phyloP scores from a whole-genome alignment of 2,329 filamentous ascomycete genomes.

The Exserohilum turcica region DNA sequence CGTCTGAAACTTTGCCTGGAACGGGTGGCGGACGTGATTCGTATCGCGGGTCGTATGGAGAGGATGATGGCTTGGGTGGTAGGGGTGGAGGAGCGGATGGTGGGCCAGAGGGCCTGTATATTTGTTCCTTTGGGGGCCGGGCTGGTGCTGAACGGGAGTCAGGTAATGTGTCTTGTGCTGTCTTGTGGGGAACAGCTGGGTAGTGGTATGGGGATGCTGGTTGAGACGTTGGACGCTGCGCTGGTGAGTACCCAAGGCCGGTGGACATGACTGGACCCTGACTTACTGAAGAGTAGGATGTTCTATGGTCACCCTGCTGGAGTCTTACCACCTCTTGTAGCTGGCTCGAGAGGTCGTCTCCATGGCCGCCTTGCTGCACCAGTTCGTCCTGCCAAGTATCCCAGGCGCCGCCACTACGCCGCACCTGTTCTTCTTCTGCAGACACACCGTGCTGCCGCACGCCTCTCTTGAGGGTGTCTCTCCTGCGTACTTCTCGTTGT shows the following conservation, averaged over 20 bases:
- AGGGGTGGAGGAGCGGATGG: constrained; percentile 32
- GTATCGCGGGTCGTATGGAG: constrained; percentile 18
- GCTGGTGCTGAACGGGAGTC: constrained; percentile 45
- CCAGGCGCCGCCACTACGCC: constrained; percentile 61
- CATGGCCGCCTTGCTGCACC: constrained; percentile 29
- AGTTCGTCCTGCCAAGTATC: constrained; percentile 57
- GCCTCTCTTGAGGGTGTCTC: constrained; percentile 50
- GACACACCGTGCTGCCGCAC: constrained; percentile 63
- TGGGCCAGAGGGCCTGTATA: constrained; percentile 33
- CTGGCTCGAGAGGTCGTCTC: constrained; percentile 58
- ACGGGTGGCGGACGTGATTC: constrained; percentile 31
- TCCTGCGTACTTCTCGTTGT: constrained; percentile 42
- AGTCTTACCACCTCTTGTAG: constrained; percentile 57
- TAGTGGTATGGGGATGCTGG: constrained; percentile 49
- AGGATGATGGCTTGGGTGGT: constrained; percentile 36
- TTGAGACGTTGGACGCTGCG: constrained; percentile 35
- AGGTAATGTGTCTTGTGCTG: constrained; percentile 43
- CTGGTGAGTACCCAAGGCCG: constrained; percentile 15
- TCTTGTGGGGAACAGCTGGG: constrained; percentile 51
- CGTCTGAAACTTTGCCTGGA: constrained; percentile 37
- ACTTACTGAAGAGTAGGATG: constrained; percentile 34
- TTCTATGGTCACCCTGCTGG: constrained; percentile 33
- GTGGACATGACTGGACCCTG: no score
- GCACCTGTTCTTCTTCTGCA: constrained; percentile 62
- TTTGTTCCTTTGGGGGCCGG: constrained; percentile 42